Conservation (phyloP, 1,139 yeast species). For the Debaryomyces fabryi region DNA sequence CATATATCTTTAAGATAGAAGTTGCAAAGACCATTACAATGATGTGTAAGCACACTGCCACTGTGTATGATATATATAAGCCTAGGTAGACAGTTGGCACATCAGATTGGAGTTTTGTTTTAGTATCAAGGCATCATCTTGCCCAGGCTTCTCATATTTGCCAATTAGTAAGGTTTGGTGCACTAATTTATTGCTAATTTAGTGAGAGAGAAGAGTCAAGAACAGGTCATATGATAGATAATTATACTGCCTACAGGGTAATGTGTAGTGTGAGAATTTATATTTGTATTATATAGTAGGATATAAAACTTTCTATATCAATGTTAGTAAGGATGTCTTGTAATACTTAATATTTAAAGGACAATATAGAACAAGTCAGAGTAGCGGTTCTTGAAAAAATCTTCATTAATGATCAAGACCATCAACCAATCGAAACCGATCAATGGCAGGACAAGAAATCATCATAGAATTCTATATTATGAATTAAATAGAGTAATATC, state of each 20-base stretch:
- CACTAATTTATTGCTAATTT: not conserved
- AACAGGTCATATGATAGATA: not conserved
- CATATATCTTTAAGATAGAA: not conserved
- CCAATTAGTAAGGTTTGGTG: not conserved
- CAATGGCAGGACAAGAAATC: slow-evolving; percentile 20
- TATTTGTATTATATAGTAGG: not conserved
- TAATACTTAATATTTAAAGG: not conserved
- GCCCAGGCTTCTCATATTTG: not conserved
- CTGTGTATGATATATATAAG: not conserved
- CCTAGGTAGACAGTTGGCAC: not conserved
- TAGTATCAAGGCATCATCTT: not conserved
- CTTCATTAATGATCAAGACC: slow-evolving; percentile 15
- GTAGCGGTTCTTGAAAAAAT: slow-evolving; percentile 24
- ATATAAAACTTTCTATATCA: not conserved
- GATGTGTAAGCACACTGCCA: not conserved
- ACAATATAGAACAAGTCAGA: slow-evolving; percentile 15
- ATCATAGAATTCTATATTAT: slow-evolving; percentile 13
- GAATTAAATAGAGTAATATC: not conserved
- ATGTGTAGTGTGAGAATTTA: not conserved
- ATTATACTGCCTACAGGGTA: not conserved
- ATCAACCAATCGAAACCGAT: slow-evolving; percentile 9
- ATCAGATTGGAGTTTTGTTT: not conserved
- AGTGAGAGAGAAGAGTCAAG: not conserved
- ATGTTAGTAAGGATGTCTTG: slow-evolving; percentile 2
- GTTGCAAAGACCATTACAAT: not conserved